Percentiles rank a stretch among this genome's conserved stretches.
phyloP scores from a whole-genome alignment of 225 moss, liverwort and hornwort genomes.

The Pseudoscleropodium purum region DNA sequence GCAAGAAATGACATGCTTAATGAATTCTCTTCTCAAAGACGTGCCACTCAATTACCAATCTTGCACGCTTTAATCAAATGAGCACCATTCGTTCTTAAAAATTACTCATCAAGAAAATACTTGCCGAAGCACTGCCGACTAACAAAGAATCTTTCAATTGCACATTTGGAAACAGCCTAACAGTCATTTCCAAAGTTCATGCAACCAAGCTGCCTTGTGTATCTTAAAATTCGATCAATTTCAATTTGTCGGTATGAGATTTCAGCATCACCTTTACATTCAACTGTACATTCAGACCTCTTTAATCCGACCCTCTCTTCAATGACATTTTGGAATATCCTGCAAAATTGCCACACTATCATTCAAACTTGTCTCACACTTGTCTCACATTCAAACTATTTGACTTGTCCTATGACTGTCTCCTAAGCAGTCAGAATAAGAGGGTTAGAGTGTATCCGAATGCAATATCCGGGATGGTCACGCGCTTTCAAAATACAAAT shows the following conservation, averaged over 20 bases:
- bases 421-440: neutral
- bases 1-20: neutral
- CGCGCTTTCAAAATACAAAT: neutral
- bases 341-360: neutral
- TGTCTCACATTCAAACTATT: neutral
- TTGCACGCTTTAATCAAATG: neutral
- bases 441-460: neutral
- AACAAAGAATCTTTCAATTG: neutral
- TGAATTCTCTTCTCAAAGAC: neutral
- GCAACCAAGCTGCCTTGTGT: neutral
- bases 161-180: neutral
- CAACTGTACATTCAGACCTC: neutral
- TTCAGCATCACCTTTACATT: neutral
- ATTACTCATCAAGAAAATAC: neutral
- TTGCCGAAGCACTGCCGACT: neutral
- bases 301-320: neutral
- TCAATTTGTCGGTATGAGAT: neutral
- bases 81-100: neutral
- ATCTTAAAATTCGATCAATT: neutral
- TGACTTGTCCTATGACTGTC: neutral
- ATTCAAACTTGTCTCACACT: neutral
- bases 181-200: neutral
- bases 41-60: neutral
- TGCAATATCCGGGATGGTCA: neutral
- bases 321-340: neutral